phyloP scores from a whole-genome alignment of 2,329 filamentous ascomycete genomes.

The Metarhizium anisopliae region DNA sequence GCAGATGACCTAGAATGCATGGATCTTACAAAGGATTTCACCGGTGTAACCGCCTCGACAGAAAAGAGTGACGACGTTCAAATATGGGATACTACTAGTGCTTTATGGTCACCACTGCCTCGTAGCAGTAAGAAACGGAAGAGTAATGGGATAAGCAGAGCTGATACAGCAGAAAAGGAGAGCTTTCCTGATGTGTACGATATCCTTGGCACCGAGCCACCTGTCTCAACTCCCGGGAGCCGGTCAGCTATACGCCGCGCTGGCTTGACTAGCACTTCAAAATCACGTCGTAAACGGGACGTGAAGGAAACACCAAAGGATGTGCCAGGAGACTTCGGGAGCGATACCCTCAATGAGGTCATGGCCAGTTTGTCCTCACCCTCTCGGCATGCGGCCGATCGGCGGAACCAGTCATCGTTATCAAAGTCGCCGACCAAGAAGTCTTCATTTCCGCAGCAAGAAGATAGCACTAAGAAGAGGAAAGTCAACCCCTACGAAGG shows the following conservation, averaged over 20 bases:
- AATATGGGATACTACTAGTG: conserved; percentile 35
- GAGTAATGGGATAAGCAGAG: conserved; percentile 35
- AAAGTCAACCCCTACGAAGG: conserved; percentile 7
- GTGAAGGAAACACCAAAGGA: conserved; percentile 6
- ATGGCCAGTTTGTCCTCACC: conserved; percentile 16
- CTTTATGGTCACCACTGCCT: conserved; percentile 27
- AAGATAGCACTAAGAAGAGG: conserved; percentile 10
- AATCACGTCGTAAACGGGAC: conserved; percentile 11
- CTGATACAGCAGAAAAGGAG: conserved; percentile 27
- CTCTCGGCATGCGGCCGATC: conserved; percentile 12
- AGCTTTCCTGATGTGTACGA: conserved; percentile 48
- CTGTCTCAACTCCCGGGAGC: conserved; percentile 23
- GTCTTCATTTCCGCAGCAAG: conserved; percentile 6
- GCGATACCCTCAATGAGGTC: conserved; percentile 9
- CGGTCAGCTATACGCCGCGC: conserved; percentile 14
- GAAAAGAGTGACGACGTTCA: conserved; percentile 27
- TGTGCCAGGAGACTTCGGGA: neutral
- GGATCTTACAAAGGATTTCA: conserved; percentile 30
- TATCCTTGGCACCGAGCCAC: conserved; percentile 32
- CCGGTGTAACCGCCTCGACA: conserved; percentile 24
- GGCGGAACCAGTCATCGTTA: conserved; percentile 2
- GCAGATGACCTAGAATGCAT: conserved; percentile 27
- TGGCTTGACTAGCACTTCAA: conserved; percentile 11
- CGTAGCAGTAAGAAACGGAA: conserved; percentile 42
- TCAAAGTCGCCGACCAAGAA: conserved; percentile 6